phyloP scores from a whole-genome alignment of 768 basidiomycete genomes.

The Suillus clintonianus region DNA sequence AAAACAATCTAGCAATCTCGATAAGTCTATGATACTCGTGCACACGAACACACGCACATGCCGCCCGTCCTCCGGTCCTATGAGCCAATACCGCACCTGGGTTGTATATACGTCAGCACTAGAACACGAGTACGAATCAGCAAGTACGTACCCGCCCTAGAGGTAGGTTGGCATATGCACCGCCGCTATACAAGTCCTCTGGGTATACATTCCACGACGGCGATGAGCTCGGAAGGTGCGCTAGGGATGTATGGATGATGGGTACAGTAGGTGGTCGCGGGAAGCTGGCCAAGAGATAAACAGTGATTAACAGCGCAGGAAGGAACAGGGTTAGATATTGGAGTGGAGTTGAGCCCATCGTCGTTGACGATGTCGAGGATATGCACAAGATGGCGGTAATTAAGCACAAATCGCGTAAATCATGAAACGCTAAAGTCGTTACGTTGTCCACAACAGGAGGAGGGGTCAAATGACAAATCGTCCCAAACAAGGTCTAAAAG shows the following conservation, averaged over 20 bases:
- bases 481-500: not conserved
- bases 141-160: constrained; percentile 55
- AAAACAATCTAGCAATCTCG: constrained; percentile 57
- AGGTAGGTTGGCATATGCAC: constrained; percentile 65
- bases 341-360: constrained; percentile 14
- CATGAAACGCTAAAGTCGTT: not conserved
- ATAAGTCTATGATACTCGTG: not conserved
- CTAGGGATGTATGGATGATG: constrained; percentile 56
- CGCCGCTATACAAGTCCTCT: constrained; percentile 61
- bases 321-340: constrained; percentile 43
- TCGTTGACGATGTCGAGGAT: not conserved
- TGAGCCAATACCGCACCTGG: constrained; percentile 75
- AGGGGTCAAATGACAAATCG: not conserved
- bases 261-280: constrained; percentile 58
- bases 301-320: constrained; percentile 58
- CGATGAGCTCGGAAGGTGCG: constrained; percentile 54
- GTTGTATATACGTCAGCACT: not conserved
- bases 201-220: constrained; percentile 74
- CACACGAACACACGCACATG: constrained; percentile 45
- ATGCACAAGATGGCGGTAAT: constrained; percentile 6
- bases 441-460: not conserved
- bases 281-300: constrained; percentile 67
- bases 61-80: constrained; percentile 68
- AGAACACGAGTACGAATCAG: constrained; percentile 2
- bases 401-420: not conserved